phyloP scores from a whole-genome alignment of 495 filamentous ascomycete species.

The Haplographium delicatum region DNA sequence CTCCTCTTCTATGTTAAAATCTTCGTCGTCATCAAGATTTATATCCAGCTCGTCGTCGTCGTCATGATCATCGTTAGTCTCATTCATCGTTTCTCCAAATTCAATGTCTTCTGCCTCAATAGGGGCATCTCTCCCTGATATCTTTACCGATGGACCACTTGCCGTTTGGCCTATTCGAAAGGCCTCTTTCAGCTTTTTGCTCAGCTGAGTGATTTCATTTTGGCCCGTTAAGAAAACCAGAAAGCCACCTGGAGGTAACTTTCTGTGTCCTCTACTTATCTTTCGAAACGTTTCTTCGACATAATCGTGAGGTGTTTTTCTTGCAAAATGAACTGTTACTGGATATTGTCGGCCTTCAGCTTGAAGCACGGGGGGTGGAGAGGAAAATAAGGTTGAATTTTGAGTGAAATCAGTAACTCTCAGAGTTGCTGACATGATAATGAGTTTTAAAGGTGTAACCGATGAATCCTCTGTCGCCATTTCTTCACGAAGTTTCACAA shows the following conservation, averaged over 20 bases:
- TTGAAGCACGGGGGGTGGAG: conserved; percentile 78
- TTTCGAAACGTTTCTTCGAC: conserved; percentile 85
- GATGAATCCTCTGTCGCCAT: conserved; percentile 53
- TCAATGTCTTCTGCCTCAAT: conserved; percentile 86
- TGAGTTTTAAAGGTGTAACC: conserved; percentile 70
- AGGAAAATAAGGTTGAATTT: conserved; percentile 73
- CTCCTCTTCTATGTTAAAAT: conserved; percentile 51
- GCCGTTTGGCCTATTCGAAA: conserved; percentile 53
- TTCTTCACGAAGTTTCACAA: conserved; percentile 69
- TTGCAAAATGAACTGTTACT: conserved; percentile 84
- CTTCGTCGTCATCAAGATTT: conserved; percentile 56
- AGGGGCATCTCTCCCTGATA: conserved; percentile 72
- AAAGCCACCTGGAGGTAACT: conserved; percentile 86
- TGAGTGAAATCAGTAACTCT: conserved; percentile 84
- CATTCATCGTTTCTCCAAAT: conserved; percentile 55
- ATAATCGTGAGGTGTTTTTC: conserved; percentile 80
- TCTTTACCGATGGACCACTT: conserved; percentile 58
- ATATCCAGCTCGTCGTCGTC: conserved; percentile 55
- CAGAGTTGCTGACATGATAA: conserved; percentile 98
- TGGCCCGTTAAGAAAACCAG: conserved; percentile 95
- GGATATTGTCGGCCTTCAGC: conserved; percentile 91
- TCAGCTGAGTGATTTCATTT: conserved; percentile 76
- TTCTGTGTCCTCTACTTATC: conserved; percentile 80
- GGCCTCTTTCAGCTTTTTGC: conserved; percentile 67
- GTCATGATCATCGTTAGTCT: conserved; percentile 40